Evolutionary conservation across 2,329 filamentous ascomycete species (phyloP).

Genomic region (Ascochyta koolunga): DNA sequence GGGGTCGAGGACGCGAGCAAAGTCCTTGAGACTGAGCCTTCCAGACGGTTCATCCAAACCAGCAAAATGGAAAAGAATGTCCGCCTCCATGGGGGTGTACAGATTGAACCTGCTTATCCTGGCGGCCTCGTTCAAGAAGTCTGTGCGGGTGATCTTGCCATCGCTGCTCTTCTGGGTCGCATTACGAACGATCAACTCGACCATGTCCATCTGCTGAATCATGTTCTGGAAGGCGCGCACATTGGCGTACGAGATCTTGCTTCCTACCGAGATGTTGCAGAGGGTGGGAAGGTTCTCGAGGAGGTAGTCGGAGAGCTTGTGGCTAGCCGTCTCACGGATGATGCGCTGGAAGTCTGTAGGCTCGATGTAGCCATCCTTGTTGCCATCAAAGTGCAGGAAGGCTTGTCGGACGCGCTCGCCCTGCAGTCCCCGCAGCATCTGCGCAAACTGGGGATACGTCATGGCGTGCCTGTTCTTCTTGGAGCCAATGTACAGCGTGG

Average conservation of each 20-base stretch:
- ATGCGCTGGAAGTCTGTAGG: conserved; percentile 96
- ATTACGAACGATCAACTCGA: conserved; percentile 89
- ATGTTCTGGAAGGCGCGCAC: conserved; percentile 98
- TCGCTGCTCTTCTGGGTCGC: conserved; percentile 83
- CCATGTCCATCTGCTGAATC: conserved; percentile 96
- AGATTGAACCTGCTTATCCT: conserved; percentile 90
- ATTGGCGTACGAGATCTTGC: conserved; percentile 96
- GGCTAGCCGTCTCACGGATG: conserved; percentile 87
- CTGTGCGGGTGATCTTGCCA: conserved; percentile 89
- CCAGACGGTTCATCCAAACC: conserved; percentile 89
- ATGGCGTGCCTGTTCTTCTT: conserved; percentile 87
- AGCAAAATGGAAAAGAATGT: conserved; percentile 98
- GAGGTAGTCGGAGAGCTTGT: conserved; percentile 97
- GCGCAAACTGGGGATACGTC: conserved; percentile 95
- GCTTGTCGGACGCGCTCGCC: conserved; percentile 95
- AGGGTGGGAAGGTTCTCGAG: conserved; percentile 88
- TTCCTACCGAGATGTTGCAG: conserved; percentile 90
- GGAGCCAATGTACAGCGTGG: conserved; percentile 87
- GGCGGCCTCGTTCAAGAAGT: conserved; percentile 94
- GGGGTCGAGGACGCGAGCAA: conserved; percentile 92
- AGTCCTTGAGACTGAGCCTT: conserved; percentile 79
- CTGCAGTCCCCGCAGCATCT: conserved; percentile 95
- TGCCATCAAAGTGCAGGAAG: conserved; percentile 88
- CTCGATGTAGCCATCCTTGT: conserved; percentile 92
- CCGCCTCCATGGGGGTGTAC: conserved; percentile 98